A percentile compares a stretch with the other conserved stretches of the same genome.
phyloP scores from a whole-genome alignment of 441 rosid genomes.

The Arabidopsis lyrata region DNA sequence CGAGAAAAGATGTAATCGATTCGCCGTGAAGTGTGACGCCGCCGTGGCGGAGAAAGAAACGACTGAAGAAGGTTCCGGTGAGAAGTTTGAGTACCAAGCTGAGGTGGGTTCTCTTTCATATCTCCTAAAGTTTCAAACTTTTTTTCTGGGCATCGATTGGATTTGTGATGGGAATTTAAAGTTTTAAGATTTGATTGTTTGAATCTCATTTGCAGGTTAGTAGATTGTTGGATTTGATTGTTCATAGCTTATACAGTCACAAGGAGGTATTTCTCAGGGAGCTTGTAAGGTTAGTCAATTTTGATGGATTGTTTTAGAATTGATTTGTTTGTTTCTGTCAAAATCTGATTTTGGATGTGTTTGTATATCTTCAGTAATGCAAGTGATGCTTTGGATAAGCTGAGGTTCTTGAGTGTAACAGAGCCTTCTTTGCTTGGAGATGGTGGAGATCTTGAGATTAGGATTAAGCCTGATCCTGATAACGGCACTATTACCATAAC shows the following conservation, averaged over 20 bases:
- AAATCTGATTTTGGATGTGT: conserved; percentile 25
- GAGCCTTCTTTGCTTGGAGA: conserved; percentile 93
- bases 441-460: conserved; percentile 88
- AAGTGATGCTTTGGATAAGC: conserved; percentile 97
- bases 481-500: conserved; percentile 86
- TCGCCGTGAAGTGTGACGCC: conserved; percentile 69
- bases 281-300: conserved; percentile 82
- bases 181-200: not conserved
- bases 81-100: conserved; percentile 97
- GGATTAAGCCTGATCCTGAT: conserved; percentile 88
- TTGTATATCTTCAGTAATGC: conserved; percentile 71
- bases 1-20: conserved; percentile 55
- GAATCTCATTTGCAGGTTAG: conserved; percentile 63
- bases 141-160: not conserved
- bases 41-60: conserved; percentile 87
- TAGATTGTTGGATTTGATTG: conserved; percentile 93
- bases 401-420: conserved; percentile 94
- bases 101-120: conserved; percentile 65
- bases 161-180: not conserved
- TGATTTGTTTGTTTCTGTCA: conserved; percentile 13
- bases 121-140: conserved; percentile 26
- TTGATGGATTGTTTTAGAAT: not conserved
- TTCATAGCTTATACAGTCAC: conserved; percentile 98
- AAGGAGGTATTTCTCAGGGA: conserved; percentile 96
- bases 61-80: conserved; percentile 72